Conservation (phyloP, 2,329 filamentous ascomycete species). For the Penicillium crustosum region DNA sequence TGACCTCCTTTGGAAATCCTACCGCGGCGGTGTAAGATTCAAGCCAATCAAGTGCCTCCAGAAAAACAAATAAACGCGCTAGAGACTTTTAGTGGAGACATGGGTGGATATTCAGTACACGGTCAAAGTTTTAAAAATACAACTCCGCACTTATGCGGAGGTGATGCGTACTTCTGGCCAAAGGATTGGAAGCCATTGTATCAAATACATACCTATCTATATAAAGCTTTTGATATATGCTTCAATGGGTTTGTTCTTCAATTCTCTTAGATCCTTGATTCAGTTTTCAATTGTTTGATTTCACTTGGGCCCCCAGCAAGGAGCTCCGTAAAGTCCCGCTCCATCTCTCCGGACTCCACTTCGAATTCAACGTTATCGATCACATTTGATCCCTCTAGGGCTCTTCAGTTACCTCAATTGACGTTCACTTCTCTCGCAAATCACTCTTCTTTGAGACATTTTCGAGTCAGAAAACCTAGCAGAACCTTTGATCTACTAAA, state of each 20-base stretch:
- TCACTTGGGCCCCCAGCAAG: slow-evolving; percentile 3
- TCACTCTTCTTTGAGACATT: background rate
- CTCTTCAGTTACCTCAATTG: background rate
- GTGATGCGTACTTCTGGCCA: background rate
- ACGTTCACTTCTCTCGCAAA: background rate
- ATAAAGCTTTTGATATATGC: background rate
- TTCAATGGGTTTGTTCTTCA: background rate
- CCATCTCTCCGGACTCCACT: slow-evolving; percentile 24
- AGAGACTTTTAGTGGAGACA: slow-evolving; percentile 19
- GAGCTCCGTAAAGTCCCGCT: slow-evolving; percentile 26
- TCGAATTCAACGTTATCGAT: slow-evolving; percentile 17
- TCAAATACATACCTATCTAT: background rate
- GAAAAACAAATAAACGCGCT: slow-evolving; percentile 11
- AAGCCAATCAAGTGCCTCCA: slow-evolving; percentile 2
- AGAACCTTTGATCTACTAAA: background rate
- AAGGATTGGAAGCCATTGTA: background rate
- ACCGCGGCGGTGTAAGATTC: slow-evolving; percentile 13
- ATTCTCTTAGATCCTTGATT: background rate
- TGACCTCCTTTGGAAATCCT: slow-evolving; percentile 4
- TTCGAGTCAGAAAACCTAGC: no score
- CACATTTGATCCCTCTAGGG: slow-evolving; percentile 16
- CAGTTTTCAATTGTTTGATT: background rate
- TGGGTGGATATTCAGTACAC: slow-evolving; percentile 7
- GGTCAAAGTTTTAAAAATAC: slow-evolving; percentile 16
- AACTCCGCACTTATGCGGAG: slow-evolving; percentile 19